Evolutionary conservation across 1,139 yeast species (phyloP).

Genomic region (Pichiaceae sp.): DNA sequence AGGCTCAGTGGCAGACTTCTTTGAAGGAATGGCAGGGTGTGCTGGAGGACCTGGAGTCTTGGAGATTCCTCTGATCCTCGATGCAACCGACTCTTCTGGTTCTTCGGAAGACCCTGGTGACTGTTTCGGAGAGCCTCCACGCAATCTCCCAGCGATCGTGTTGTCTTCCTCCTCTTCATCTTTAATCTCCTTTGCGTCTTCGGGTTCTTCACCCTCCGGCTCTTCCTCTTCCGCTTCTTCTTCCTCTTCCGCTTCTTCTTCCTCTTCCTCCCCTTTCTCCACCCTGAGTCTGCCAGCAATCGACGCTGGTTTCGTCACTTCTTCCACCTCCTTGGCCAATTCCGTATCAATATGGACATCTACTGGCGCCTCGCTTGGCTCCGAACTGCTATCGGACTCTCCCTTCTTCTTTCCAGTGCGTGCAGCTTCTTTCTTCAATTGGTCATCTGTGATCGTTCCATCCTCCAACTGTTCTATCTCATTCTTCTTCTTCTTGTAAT

Average conservation of each 20-base stretch:
- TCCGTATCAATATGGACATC: background rate
- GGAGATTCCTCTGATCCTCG: background rate
- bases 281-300: background rate
- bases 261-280: background rate
- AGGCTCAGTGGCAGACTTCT: slow-evolving; percentile 1
- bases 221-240: background rate
- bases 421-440: slow-evolving; percentile 19
- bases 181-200: background rate
- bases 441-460: slow-evolving; percentile 22
- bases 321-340: background rate
- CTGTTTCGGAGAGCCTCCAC: background rate
- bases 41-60: slow-evolving; percentile 4
- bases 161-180: background rate
- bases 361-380: slow-evolving; percentile 1
- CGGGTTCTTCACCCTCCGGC: slow-evolving; percentile 1
- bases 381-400: slow-evolving; percentile 5
- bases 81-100: slow-evolving; percentile 1
- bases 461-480: slow-evolving; percentile 23
- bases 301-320: background rate
- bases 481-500: slow-evolving; percentile 16
- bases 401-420: slow-evolving; percentile 5
- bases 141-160: background rate
- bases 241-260: slow-evolving; percentile 1
- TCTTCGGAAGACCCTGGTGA: background rate
- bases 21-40: slow-evolving; percentile 4